These are phyloP conservation scores for Artemisia tridentata DNA, from an alignment of 129 eudicot species.

Conservation along the genomic window DNA sequence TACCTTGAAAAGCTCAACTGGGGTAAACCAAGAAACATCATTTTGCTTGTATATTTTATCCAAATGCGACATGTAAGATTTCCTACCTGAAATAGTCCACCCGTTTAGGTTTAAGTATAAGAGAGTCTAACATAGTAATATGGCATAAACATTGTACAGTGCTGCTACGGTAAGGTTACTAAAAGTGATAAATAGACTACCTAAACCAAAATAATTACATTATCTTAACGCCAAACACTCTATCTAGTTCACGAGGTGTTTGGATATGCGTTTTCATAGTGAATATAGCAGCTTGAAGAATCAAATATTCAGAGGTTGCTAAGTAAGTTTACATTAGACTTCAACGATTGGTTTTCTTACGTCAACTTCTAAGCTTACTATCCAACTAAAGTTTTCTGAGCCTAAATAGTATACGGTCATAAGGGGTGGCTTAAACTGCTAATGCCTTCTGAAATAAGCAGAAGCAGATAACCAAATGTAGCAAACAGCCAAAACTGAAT, in stretches of 20 bases:
- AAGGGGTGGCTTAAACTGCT: too few species aligned
- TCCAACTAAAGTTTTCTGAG: neutral
- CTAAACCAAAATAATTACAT: neutral
- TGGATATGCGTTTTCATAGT: neutral
- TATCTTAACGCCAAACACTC: neutral
- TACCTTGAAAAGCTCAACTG: conserved; percentile 99
- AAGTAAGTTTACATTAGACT: neutral
- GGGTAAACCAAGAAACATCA: conserved; percentile 95
- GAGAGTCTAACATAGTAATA: too few species aligned
- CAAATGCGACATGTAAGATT: conserved; percentile 77
- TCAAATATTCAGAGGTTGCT: neutral
- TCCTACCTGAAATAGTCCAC: conserved; percentile 58
- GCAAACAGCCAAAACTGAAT: too few species aligned
- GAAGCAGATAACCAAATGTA: too few species aligned
- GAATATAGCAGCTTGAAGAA: neutral
- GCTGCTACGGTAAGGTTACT: neutral
- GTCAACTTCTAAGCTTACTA: neutral
- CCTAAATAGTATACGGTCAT: too few species aligned
- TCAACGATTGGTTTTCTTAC: neutral
- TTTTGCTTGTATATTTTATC: conserved; percentile 82
- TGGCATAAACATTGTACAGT: neutral
- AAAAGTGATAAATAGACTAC: neutral
- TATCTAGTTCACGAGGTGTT: neutral
- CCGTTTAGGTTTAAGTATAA: neutral
- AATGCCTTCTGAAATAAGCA: too few species aligned